Conservation (phyloP, 371 early-diverging fungal genomes). For the Syncephalastrum monosporum region DNA sequence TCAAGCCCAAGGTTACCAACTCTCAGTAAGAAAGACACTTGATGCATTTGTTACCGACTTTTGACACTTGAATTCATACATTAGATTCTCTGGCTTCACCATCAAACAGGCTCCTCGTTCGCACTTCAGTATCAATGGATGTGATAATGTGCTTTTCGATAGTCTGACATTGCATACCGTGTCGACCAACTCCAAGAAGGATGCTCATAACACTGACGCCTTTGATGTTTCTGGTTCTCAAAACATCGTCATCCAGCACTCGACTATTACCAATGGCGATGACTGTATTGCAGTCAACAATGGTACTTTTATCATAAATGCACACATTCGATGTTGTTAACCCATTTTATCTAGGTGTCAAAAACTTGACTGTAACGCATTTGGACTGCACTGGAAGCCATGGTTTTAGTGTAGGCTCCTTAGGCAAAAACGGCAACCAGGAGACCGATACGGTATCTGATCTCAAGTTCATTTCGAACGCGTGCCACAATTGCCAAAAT, state of each 20-base stretch:
- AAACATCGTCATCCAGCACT: slow-evolving; percentile 22
- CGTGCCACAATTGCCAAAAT: slow-evolving; percentile 35
- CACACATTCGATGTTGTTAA: too few relatives aligned
- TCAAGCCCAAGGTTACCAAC: slow-evolving; percentile 28
- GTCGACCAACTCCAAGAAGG: slow-evolving; percentile 19
- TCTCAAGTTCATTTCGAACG: slow-evolving; percentile 20
- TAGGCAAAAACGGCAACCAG: slow-evolving; percentile 25
- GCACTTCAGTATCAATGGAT: slow-evolving; percentile 29
- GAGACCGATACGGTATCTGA: slow-evolving; percentile 20
- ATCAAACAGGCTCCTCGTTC: slow-evolving; percentile 32
- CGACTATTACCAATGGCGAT: slow-evolving; percentile 25
- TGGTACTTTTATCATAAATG: background rate
- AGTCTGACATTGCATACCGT: slow-evolving; percentile 23
- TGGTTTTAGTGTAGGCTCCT: slow-evolving; percentile 36
- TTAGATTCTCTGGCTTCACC: slow-evolving; percentile 24
- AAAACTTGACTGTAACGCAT: slow-evolving; percentile 25
- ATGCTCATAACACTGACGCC: slow-evolving; percentile 36
- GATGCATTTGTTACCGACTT: too few relatives aligned
- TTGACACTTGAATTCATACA: too few relatives aligned
- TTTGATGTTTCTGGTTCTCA: slow-evolving; percentile 33
- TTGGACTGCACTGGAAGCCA: slow-evolving; percentile 29
- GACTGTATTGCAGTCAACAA: slow-evolving; percentile 36
- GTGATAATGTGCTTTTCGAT: slow-evolving; percentile 23
- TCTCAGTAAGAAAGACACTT: slow-evolving; percentile 8
- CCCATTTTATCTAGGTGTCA: slow-evolving; percentile 7